Conservation (phyloP, 805 yeast species). For the Candida pini region DNA sequence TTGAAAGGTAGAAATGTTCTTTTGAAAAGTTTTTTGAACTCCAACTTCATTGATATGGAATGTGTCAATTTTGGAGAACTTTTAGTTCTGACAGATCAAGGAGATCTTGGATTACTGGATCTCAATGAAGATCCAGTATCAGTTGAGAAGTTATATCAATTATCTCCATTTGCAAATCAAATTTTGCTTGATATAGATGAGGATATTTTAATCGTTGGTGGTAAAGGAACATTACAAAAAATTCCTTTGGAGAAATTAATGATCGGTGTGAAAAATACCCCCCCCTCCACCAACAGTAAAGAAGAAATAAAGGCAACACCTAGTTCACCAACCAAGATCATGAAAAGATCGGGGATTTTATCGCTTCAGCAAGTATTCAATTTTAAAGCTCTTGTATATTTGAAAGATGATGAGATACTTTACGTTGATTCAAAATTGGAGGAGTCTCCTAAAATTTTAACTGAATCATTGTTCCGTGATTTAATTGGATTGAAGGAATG, state of each 20-base stretch:
- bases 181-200: slow-evolving; percentile 16
- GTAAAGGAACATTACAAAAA: slow-evolving; percentile 6
- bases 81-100: slow-evolving; percentile 29
- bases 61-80: slow-evolving; percentile 33
- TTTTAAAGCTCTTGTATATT: slow-evolving; percentile 25
- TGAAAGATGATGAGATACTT: slow-evolving; percentile 34
- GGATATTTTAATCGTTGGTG: slow-evolving; percentile 16
- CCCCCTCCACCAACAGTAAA: neutral
- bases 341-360: slow-evolving; percentile 26
- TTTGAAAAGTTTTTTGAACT: slow-evolving; percentile 42
- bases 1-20: slow-evolving; percentile 57
- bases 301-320: slow-evolving; percentile 19
- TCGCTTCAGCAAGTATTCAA: slow-evolving; percentile 26
- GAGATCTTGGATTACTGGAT: slow-evolving; percentile 29
- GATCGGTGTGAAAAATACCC: no score
- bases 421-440: slow-evolving; percentile 20
- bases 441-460: slow-evolving; percentile 18
- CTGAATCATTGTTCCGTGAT: slow-evolving; percentile 33
- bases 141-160: slow-evolving; percentile 16
- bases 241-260: slow-evolving; percentile 15
- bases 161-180: slow-evolving; percentile 16
- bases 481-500: slow-evolving; percentile 36
- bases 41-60: slow-evolving; percentile 41
- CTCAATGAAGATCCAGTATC: slow-evolving; percentile 19
- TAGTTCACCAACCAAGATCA: slow-evolving; percentile 24